These are phyloP conservation scores for Lizonia empirigonia DNA, from an alignment of 2,329 filamentous ascomycete species.

Conservation along the genomic window DNA sequence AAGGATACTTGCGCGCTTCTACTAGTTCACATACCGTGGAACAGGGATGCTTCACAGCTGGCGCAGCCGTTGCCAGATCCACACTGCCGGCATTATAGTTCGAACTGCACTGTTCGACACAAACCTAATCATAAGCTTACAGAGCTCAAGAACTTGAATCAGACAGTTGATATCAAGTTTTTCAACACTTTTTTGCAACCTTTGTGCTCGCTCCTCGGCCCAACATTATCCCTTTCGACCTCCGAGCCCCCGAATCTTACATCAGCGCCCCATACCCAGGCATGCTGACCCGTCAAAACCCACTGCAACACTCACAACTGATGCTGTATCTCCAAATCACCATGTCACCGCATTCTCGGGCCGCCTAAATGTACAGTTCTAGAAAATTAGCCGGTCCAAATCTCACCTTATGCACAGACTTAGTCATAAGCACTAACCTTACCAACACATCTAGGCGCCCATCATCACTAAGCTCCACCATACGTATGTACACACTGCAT, in stretches of 20 bases:
- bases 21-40: not conserved
- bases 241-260: slow-evolving; percentile 2
- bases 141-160: not conserved
- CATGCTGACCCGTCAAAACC: not conserved
- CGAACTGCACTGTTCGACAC: not conserved
- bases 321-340: not conserved
- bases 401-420: not conserved
- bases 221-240: not conserved
- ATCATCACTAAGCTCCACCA: not conserved
- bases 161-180: not conserved
- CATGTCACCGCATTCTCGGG: no score
- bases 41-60: not conserved
- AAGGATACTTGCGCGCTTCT: not conserved
- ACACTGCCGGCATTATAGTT: not conserved
- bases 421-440: slow-evolving; percentile 6
- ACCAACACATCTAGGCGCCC: not conserved
- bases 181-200: not conserved
- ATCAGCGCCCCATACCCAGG: slow-evolving; percentile 1
- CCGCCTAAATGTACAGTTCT: not conserved
- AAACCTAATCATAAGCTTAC: not conserved
- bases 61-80: not conserved
- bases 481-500: not conserved
- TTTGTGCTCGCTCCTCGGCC: not conserved
- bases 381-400: not conserved
- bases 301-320: not conserved